Base-by-base conservation (phyloP, 73 alveolate species). In the Paramecium primaurelia region DNA sequence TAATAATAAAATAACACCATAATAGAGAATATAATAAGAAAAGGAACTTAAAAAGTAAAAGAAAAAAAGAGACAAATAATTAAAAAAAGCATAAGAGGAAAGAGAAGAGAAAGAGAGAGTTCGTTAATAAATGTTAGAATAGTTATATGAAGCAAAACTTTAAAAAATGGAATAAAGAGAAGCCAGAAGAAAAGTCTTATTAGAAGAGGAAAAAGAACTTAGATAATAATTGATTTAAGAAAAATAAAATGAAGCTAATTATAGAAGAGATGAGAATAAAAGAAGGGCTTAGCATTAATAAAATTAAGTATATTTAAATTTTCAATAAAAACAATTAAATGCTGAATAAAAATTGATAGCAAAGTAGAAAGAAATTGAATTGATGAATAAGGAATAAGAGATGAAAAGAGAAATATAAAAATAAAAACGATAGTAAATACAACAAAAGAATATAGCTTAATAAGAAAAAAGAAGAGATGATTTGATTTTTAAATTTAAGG, bases 401-500 rank as follows among this genome's bases (percentile, higher is more conserved):
- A 44, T 32, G 22, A 44, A 47, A 26, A 20, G 44, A 26, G 36
- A 80, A 25, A 0, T 42, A 25, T 26, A 47, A 47, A 25, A 22
- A 8, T 2, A 40, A 26, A 42, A 80, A 47, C 20, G 77, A 49
- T 14, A 80, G 38, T 6, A 80, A 16, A 80, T 80, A 7, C 22
- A 80, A 25, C 8, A 10, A 9, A 40, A 20, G 30, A 44, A 80
- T 42, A 7, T 45, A 44, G 49, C 9, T 11, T 80, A 40, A 80
- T 36, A 44, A 80, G 91, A 80, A 40, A 47, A 80, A 18, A 80
- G 77, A 49, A 80, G 77, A 80, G 44, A 80, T 42, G 91, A 80
- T 45, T 49, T 80, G 34, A 7, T 45, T 22, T 80, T 80, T 2
- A 25, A 44, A 80, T 42, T 80, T 28, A 32, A 80, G 49, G 91